Percentiles rank a stretch among this genome's conserved stretches.
Evolutionary conservation across 495 filamentous ascomycete genomes (phyloP).

Genomic region (Aspergillus bertholletiae): DNA sequence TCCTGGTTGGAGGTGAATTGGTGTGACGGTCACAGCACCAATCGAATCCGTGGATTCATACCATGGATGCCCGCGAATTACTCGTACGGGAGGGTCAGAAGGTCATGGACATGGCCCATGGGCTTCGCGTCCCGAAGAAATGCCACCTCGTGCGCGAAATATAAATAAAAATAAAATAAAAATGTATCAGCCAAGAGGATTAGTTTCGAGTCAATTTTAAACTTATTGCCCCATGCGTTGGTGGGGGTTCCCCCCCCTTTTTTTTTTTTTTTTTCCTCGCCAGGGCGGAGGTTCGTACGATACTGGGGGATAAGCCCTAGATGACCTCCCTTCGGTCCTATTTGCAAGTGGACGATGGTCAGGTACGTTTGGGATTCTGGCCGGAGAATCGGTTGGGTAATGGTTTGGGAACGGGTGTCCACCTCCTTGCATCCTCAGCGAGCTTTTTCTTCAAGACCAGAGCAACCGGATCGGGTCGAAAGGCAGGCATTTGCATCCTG

Average conservation of each 20-base stretch:
- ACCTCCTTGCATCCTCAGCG: too few species aligned
- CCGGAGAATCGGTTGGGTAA: neutral
- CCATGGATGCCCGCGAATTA: neutral
- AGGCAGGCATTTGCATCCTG: neutral
- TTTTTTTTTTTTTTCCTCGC: too few species aligned
- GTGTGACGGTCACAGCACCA: neutral
- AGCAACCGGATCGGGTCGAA: too few species aligned
- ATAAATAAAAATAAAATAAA: too few species aligned
- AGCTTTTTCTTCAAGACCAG: too few species aligned
- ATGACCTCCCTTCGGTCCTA: neutral
- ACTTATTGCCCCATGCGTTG: neutral
- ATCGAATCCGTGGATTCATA: neutral
- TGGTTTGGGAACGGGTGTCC: too few species aligned
- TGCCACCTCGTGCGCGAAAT: neutral
- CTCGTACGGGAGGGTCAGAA: neutral
- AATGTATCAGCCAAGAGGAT: neutral
- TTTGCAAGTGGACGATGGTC: neutral
- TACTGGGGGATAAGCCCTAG: neutral
- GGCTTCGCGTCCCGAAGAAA: neutral
- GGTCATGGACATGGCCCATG: neutral
- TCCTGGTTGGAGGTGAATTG: neutral
- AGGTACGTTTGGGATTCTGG: neutral
- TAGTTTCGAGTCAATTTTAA: neutral
- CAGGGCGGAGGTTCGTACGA: neutral
- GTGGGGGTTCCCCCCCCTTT: neutral